Base-by-base conservation (phyloP, 345 rosid species). In the Camelina laxa region DNA sequence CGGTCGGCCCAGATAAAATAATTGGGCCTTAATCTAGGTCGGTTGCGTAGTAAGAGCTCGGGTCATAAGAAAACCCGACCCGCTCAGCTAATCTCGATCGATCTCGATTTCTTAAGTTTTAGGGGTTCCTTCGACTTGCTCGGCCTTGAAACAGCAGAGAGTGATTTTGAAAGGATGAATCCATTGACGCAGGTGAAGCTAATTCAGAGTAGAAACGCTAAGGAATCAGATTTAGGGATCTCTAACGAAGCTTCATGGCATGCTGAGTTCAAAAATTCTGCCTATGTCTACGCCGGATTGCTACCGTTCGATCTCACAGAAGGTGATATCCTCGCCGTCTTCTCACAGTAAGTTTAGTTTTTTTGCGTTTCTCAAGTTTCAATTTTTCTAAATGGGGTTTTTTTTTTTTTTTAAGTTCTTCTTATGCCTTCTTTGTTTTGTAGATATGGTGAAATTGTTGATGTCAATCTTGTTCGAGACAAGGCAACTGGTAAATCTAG, bases 231-330 rank as follows among this genome's bases (percentile, higher is more conserved):
- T 51, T 76, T 95, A 21, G 97, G 99, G 30, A 83, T 95, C 1
- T 89, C 97, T 1, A 96, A 90, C 14, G 93, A 84, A 0, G 99
- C 97, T 0, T 95, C 96, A 5, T 95, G 97, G 99, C 99, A 95
- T 48, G 88, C 97, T 73, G 90, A 86, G 83, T 95, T 90, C 86
- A 95, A 86, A 78, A 85, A 87, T 16, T 95, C 97, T 1, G 96
- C 97, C 4, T 92, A 92, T 57, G 67, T 95, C 35, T 92, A 51
- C 74, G 90, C 86, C 30, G 99, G 97, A 13, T 93, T 97, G 71
- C 79, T 95, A 61, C 90, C 99, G 6, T 95, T 80, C 71, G 97
- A 92, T 36, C 99, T 95, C 80, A 92, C 96, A 17, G 97, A 92
- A 76, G 99, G 97, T 39, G 99, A 95, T 74, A 90, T 95, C 73